Evolutionary conservation across 2,329 filamentous ascomycete species (phyloP).

Genomic region (Trematosphaeria pertusa): DNA sequence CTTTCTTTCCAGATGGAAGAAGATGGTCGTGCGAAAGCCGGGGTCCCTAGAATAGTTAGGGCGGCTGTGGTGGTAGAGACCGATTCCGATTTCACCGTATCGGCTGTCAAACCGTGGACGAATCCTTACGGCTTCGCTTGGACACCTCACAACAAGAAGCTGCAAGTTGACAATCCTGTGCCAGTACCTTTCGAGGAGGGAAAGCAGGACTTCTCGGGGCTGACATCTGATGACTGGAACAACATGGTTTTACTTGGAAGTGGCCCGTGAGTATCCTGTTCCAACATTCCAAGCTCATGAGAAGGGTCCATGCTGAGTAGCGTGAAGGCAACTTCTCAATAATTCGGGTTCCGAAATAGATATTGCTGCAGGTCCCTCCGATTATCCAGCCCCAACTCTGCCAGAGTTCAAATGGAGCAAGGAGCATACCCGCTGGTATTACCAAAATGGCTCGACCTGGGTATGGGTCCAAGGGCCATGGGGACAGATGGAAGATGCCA

Average conservation of each 20-base stretch:
- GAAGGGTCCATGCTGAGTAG: no score
- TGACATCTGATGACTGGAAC: constrained; percentile 1
- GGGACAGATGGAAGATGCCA: neutral
- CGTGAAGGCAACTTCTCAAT: neutral
- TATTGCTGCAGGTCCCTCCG: neutral
- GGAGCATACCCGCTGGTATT: constrained; percentile 2
- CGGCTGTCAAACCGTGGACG: constrained; percentile 2
- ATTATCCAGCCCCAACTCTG: neutral
- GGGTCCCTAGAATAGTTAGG: neutral
- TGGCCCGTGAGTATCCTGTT: neutral
- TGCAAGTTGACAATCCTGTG: neutral
- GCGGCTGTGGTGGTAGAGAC: neutral
- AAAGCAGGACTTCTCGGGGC: neutral
- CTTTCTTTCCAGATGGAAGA: constrained; percentile 3
- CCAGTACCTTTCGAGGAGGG: neutral
- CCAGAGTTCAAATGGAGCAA: constrained; percentile 1
- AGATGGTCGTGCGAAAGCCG: constrained; percentile 2
- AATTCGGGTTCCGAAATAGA: neutral
- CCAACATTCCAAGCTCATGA: no score
- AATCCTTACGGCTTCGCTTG: neutral
- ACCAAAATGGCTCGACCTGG: constrained; percentile 1
- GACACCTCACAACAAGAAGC: constrained; percentile 2
- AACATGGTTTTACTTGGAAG: constrained; percentile 1
- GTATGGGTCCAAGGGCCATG: constrained; percentile 2
- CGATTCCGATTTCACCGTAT: neutral